phyloP scores from a whole-genome alignment of 2,329 filamentous ascomycete species.

The Beauveria bassiana region DNA sequence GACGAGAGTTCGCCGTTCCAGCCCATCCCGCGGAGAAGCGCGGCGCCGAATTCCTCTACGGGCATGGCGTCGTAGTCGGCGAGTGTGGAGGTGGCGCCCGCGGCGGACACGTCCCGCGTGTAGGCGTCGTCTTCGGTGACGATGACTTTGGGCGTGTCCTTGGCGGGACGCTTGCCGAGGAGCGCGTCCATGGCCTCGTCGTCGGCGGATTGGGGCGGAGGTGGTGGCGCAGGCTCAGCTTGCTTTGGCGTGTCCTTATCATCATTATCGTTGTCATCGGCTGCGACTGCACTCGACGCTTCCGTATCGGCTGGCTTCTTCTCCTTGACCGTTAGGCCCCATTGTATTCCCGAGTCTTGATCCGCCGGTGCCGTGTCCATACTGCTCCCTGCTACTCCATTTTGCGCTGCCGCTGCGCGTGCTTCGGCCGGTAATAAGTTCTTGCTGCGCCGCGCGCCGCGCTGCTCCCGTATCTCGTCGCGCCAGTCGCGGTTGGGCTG shows the following conservation, averaged over 20 bases:
- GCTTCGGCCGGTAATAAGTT: slow-evolving; percentile 50
- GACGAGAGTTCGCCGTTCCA: slow-evolving; percentile 63
- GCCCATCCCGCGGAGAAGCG: slow-evolving; percentile 85
- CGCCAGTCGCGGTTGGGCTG: slow-evolving; percentile 57
- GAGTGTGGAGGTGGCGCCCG: slow-evolving; percentile 68
- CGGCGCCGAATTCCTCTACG: slow-evolving; percentile 90
- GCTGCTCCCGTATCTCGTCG: slow-evolving; percentile 37
- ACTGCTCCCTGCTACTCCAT: background rate
- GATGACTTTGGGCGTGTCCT: slow-evolving; percentile 42
- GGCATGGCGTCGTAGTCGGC: slow-evolving; percentile 84
- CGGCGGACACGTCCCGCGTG: slow-evolving; percentile 57
- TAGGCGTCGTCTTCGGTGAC: slow-evolving; percentile 60
- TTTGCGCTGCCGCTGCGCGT: background rate
- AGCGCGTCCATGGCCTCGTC: slow-evolving; percentile 59
- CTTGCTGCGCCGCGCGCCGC: slow-evolving; percentile 33
- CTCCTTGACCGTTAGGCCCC: slow-evolving; percentile 41
- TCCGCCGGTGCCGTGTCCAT: slow-evolving; percentile 33
- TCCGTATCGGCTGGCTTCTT: slow-evolving; percentile 18
- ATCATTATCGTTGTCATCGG: slow-evolving; percentile 10
- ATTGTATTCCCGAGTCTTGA: slow-evolving; percentile 46
- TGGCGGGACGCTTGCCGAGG: slow-evolving; percentile 43
- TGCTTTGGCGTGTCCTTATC: background rate
- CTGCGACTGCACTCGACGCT: background rate
- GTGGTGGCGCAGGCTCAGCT: background rate
- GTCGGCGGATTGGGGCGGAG: slow-evolving; percentile 25